phyloP scores from a whole-genome alignment of 2,329 filamentous ascomycete species.

The Metarhizium brunneum region DNA sequence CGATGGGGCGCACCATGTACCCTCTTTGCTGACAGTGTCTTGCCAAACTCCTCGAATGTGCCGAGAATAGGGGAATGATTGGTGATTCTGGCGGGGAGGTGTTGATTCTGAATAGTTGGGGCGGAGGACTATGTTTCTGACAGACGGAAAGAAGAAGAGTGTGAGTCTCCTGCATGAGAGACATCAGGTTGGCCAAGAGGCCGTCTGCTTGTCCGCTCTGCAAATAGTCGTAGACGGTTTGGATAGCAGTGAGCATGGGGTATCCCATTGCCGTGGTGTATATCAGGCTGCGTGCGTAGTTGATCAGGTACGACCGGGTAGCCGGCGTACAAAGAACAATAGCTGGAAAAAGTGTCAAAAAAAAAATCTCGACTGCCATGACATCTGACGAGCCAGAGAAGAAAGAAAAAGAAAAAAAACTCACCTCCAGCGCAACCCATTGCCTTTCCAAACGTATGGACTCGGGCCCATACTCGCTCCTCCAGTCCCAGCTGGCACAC shows the following conservation, averaged over 20 bases:
- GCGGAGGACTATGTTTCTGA: constrained; percentile 5
- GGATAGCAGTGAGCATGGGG: constrained; percentile 49
- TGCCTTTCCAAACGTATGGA: constrained; percentile 61
- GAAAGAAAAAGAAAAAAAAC: constrained; percentile 8
- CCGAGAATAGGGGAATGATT: constrained; percentile 55
- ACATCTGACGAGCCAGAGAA: not conserved
- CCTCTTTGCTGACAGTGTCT: constrained; percentile 48
- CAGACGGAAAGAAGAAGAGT: constrained; percentile 32
- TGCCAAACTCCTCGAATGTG: constrained; percentile 48
- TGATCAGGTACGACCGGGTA: constrained; percentile 57
- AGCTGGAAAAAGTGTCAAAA: constrained; percentile 11
- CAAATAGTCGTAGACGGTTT: constrained; percentile 49
- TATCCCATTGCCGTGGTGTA: constrained; percentile 64
- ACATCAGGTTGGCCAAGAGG: constrained; percentile 21
- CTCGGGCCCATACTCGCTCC: constrained; percentile 42
- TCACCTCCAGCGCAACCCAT: constrained; percentile 60
- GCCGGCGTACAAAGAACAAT: constrained; percentile 54
- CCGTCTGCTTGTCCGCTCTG: constrained; percentile 34
- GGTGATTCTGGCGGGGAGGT: constrained; percentile 40
- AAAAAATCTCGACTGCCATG: not conserved
- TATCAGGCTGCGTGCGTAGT: constrained; percentile 67
- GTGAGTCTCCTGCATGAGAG: constrained; percentile 30
- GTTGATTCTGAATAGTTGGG: constrained; percentile 25
- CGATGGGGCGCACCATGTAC: constrained; percentile 55
- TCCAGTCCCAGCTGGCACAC: constrained; percentile 49